Base-by-base conservation (phyloP, 768 basidiomycete genomes). In the Termitomyces sp. region DNA sequence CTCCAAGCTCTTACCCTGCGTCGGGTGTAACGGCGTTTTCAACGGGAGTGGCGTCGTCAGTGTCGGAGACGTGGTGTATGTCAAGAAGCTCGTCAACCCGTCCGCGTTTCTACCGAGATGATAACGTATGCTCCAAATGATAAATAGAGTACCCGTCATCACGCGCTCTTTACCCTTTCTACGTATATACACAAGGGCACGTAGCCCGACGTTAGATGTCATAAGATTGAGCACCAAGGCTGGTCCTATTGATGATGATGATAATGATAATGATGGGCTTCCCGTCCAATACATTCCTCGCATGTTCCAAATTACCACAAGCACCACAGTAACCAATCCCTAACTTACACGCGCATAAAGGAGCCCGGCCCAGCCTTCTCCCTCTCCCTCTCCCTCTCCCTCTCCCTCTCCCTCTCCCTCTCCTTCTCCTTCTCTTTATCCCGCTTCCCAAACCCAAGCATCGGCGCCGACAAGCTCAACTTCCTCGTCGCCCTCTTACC, bases 21-120 rank as follows among this genome's bases (percentile, higher is more conserved):
- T 92, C 40, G 90, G 89, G 3, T 83, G 82, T 66, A 88, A 92
- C 67, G 88, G 77, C 0, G 79, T 86, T 20, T 79, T 85, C 11
- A 70, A 70, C 5, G 80, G 72, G 2, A 70, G 66, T 40, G 90
- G 91, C 0, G 73, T 77, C 25, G 73, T 89, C 31, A 76, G 68
- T 7, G 86, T 91, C 31, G 89, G 88, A 10, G 91, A 91, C 69
- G 63, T 69, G 60, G 79, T 92, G 37, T 73, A 73, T 63, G 80
- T 86, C 55, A 77, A 71, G 62, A 76, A 80, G 71, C 75, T 75
- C 71, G n/a, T 43, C 6, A n/a, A 42, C 2, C 31, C 17, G n/a
- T 56, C 55, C 11, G 31, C 32, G n/a, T 31, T 31, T 43, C 10
- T n/a, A 4, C 25, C 32, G n/a, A 34, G 14, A 11, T 34, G 3